phyloP scores from a whole-genome alignment of 1,284 basidiomycete genomes.

The Coniferiporia sulphurascens region DNA sequence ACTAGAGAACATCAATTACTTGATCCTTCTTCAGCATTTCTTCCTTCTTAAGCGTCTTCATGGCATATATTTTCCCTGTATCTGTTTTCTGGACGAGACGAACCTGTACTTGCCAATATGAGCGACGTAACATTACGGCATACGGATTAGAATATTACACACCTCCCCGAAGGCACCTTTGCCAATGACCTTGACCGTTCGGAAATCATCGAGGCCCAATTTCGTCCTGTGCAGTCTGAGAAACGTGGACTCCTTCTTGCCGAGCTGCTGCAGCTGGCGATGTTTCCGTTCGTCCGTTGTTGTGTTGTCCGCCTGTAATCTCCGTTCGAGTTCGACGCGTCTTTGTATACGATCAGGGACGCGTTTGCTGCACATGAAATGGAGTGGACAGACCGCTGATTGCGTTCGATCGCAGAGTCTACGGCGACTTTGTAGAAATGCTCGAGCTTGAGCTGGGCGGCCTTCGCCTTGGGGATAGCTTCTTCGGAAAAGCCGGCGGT shows the following conservation, averaged over 20 bases:
- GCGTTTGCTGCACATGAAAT: constrained; percentile 12
- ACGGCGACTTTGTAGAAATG: constrained; percentile 96
- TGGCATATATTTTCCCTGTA: constrained; percentile 97
- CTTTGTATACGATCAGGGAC: constrained; percentile 36
- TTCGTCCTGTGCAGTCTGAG: constrained; percentile 88
- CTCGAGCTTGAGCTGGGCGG: constrained; percentile 95
- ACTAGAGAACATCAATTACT: constrained; percentile 40
- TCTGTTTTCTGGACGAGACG: constrained; percentile 95
- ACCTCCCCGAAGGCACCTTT: constrained; percentile 99
- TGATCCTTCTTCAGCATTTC: constrained; percentile 99
- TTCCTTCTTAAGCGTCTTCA: constrained; percentile 97
- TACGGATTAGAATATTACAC: constrained; percentile 19
- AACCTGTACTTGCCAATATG: constrained; percentile 49
- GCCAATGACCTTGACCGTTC: constrained; percentile 97
- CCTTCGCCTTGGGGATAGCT: constrained; percentile 88
- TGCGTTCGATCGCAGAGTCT: constrained; percentile 80
- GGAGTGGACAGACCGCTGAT: constrained; percentile 42
- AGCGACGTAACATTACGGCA: background rate
- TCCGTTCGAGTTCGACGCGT: constrained; percentile 90
- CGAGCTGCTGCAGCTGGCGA: constrained; percentile 86
- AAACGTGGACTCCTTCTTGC: constrained; percentile 89
- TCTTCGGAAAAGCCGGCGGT: constrained; percentile 82
- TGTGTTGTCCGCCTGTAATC: constrained; percentile 69
- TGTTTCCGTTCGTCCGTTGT: constrained; percentile 83
- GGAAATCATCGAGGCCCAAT: constrained; percentile 90